phyloP scores from a whole-genome alignment of 148 eudicot genomes.

The Vaccinium myrtillus region DNA sequence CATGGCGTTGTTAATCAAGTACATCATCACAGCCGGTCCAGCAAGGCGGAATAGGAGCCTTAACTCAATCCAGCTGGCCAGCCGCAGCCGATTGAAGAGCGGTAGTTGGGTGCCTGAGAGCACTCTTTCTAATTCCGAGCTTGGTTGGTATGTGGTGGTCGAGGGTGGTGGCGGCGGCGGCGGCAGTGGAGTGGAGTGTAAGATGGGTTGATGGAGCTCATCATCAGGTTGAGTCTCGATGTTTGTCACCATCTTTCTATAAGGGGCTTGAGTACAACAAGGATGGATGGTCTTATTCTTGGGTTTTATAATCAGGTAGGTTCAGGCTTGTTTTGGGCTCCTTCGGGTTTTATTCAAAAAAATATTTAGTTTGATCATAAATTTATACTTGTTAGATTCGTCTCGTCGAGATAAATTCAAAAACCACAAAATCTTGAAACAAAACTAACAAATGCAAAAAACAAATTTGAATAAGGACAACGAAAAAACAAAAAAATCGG shows the following conservation, averaged over 20 bases:
- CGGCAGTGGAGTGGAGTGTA: not conserved
- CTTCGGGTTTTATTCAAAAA: too few species aligned
- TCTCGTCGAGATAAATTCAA: too few species aligned
- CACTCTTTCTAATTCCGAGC: conserved; percentile 34
- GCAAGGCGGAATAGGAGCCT: conserved; percentile 34
- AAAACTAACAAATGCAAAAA: too few species aligned
- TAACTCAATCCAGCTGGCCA: conserved; percentile 38
- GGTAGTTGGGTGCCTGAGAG: conserved; percentile 23
- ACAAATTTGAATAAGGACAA: too few species aligned
- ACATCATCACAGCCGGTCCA: conserved; percentile 53
- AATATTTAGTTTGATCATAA: too few species aligned
- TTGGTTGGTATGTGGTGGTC: not conserved
- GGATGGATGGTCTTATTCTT: not conserved
- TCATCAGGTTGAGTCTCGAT: not conserved
- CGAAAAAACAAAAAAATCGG: too few species aligned
- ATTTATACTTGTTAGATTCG: too few species aligned
- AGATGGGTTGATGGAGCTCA: not conserved
- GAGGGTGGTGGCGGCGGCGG: not conserved
- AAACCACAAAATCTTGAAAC: too few species aligned
- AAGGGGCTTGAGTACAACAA: not conserved
- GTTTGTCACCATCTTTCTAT: not conserved
- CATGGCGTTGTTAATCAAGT: conserved; percentile 44
- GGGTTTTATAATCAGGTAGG: too few species aligned
- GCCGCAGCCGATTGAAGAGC: conserved; percentile 18
- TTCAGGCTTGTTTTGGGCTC: too few species aligned